These are phyloP conservation scores for Truncatella angustata DNA, from an alignment of 2,329 filamentous ascomycete species.

Conservation along the genomic window DNA sequence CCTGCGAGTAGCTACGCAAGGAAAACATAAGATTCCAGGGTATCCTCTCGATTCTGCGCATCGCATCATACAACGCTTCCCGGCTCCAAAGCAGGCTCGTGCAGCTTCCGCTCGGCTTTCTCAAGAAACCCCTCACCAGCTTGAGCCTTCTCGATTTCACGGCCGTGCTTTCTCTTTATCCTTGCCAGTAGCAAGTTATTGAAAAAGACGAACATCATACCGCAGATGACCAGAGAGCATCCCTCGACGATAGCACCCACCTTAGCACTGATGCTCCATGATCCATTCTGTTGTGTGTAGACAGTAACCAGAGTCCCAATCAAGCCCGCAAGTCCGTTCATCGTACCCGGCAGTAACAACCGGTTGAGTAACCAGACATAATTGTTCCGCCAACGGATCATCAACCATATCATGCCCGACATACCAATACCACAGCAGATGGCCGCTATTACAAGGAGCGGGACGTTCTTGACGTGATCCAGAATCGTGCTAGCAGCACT, in stretches of 20 bases:
- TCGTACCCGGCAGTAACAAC: conserved; percentile 42
- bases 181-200: conserved; percentile 29
- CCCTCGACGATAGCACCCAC: conserved; percentile 37
- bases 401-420: conserved; percentile 32
- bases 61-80: neutral
- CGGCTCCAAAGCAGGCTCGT: neutral
- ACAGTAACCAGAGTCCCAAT: conserved; percentile 48
- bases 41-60: neutral
- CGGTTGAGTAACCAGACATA: conserved; percentile 54
- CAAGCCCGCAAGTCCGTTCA: conserved; percentile 49
- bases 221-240: conserved; percentile 23
- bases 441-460: conserved; percentile 41
- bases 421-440: conserved; percentile 39
- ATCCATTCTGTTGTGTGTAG: conserved; percentile 44
- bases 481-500: conserved; percentile 6
- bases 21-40: too few relatives aligned
- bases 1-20: conserved; percentile 1
- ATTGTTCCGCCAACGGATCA: conserved; percentile 42
- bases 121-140: conserved; percentile 4
- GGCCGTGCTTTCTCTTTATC: conserved; percentile 28
- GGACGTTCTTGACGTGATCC: conserved; percentile 19
- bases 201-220: conserved; percentile 28
- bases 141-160: conserved; percentile 10
- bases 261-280: conserved; percentile 41
- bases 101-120: conserved; percentile 1